These are phyloP conservation scores for Penicillium sp. DNA, from an alignment of 2,329 filamentous ascomycete species.

Conservation along the genomic window DNA sequence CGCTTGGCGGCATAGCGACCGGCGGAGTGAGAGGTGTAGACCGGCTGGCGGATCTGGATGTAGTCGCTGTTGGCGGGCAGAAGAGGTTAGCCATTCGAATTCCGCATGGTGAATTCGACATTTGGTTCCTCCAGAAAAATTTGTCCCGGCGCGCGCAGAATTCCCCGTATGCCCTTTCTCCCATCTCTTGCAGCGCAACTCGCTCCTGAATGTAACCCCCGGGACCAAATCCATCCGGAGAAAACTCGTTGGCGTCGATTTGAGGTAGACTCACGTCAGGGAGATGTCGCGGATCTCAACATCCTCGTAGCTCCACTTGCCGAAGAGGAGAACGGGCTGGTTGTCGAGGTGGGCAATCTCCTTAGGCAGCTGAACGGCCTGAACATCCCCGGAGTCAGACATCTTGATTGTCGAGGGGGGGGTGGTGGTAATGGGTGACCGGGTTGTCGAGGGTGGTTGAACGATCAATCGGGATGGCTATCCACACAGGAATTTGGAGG, in stretches of 20 bases:
- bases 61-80: constrained; percentile 75
- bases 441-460: constrained; percentile 49
- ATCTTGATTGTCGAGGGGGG: constrained; percentile 65
- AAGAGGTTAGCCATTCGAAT: constrained; percentile 39
- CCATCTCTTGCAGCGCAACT: not conserved
- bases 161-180: constrained; percentile 12
- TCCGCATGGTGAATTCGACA: constrained; percentile 6
- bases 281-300: constrained; percentile 99
- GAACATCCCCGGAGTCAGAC: constrained; percentile 94
- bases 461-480: constrained; percentile 45
- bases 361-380: constrained; percentile 81
- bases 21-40: constrained; percentile 99
- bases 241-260: constrained; percentile 17
- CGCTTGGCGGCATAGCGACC: constrained; percentile 99
- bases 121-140: constrained; percentile 7
- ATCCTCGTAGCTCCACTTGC: constrained; percentile 98
- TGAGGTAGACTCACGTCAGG: constrained; percentile 79
- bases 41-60: constrained; percentile 98
- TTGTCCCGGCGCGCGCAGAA: constrained; percentile 25
- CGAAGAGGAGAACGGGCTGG: constrained; percentile 90
- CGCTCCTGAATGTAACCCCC: not conserved
- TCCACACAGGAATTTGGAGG: constrained; percentile 46
- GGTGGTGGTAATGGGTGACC: constrained; percentile 46
- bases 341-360: constrained; percentile 81
- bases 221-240: constrained; percentile 5